Conservation (phyloP, 1,139 yeast genomes). For the Protomyces pachydermus region DNA sequence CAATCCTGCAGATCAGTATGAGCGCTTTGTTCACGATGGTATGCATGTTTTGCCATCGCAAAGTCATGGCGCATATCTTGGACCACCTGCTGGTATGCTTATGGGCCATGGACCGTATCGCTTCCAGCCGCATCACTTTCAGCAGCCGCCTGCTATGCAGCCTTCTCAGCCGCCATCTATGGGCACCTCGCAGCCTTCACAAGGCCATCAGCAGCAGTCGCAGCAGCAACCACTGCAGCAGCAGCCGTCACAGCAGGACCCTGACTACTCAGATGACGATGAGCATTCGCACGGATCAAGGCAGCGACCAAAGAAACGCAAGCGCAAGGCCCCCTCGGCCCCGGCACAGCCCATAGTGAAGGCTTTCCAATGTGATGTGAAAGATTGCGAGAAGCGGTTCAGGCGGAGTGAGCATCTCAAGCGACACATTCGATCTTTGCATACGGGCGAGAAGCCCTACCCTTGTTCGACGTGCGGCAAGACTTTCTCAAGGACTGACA, state of each 20-base stretch:
- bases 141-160: neutral
- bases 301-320: neutral
- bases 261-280: neutral
- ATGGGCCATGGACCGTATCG: neutral
- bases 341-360: neutral
- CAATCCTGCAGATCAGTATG: neutral
- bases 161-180: neutral
- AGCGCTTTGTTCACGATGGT: neutral
- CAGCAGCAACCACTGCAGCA: neutral
- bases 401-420: conserved; percentile 75
- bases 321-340: neutral
- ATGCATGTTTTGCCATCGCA: neutral
- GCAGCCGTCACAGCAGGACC: neutral
- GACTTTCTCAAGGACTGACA: conserved; percentile 70
- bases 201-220: neutral
- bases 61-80: neutral
- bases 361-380: conserved; percentile 14
- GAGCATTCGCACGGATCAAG: neutral
- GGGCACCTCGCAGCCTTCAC: neutral
- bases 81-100: neutral
- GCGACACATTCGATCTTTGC: conserved; percentile 66
- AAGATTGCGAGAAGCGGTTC: conserved; percentile 40
- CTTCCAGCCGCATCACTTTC: neutral
- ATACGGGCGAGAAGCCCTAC: conserved; percentile 68
- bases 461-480: conserved; percentile 66